Evolutionary conservation across 2,329 filamentous ascomycete genomes (phyloP), one percentile per base, ranked within the genome.

Genomic region (Beauveria rudraprayagi): DNA sequence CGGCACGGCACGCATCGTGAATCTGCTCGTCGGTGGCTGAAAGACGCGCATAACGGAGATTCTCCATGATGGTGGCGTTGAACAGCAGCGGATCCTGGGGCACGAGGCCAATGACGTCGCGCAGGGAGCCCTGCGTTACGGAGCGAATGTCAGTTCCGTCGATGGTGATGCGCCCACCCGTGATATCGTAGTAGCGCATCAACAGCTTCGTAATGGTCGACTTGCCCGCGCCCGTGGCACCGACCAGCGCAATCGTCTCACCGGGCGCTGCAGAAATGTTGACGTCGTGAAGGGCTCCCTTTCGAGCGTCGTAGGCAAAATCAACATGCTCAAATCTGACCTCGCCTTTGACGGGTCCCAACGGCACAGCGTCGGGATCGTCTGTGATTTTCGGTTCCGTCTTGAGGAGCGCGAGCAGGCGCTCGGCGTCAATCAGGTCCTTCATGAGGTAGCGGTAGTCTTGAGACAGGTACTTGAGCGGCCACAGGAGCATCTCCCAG

Each of bases 61-160:
- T 83, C 69, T 81, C 82, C 72, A 82, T 81, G 60, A 83, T 75
- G 2, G 76, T 78, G 43, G 81, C 80, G 66, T 83, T 82, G 68
- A 83, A 83, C 5, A 79, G 70, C 28, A 77, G 72, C 0, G 77
- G 76, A 1, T 77, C 72, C 52, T 79, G 77, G 0, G 77, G 77
- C 14, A 79, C 77, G 4, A 79, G 76, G 3, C 76, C 77, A 47
- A 79, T 78, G 53, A 74, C 71, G 54, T 69, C 67, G 30, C 76
- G 73, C 3, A 78, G 67, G 55, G 75, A 77, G 19, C 66, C 64
- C 1, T 77, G 66, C 54, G 74, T 78, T 5, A 78, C 64, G 41
- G 78, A 74, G 47, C 71, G 71, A 16, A 81, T 70, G 37, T 80
- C 76, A 14, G 77, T 72, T 0, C 77, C 76, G 56, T 81, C 76